Conservation (phyloP, 176 grass and related monocot species). For the Carex pumila region DNA sequence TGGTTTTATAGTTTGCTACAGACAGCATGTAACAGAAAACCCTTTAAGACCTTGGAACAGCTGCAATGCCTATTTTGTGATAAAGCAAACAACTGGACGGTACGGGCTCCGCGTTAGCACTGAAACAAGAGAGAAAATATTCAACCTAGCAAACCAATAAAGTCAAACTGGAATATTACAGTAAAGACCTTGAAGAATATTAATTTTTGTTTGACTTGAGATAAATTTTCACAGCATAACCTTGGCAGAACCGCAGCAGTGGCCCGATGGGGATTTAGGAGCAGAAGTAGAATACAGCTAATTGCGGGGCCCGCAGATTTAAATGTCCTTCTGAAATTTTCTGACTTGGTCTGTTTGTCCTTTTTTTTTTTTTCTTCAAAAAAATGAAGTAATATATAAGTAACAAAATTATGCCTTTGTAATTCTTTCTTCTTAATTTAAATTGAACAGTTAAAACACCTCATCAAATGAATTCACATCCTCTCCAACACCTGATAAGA, state of each 20-base stretch:
- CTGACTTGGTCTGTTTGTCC: slow-evolving; percentile 1
- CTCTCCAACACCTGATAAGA: no score
- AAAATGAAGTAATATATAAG: not conserved
- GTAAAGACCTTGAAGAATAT: not conserved
- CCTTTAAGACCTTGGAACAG: not conserved
- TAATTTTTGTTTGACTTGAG: not conserved
- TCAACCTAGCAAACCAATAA: not conserved
- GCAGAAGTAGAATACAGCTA: slow-evolving; percentile 6
- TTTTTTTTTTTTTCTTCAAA: not conserved
- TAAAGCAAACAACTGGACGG: not conserved
- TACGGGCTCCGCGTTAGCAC: slow-evolving; percentile 18
- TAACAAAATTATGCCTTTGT: not conserved
- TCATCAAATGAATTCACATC: no score
- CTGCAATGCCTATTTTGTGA: not conserved
- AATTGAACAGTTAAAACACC: not conserved
- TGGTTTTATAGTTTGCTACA: not conserved
- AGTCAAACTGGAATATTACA: slow-evolving; percentile 14
- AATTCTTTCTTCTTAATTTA: not conserved
- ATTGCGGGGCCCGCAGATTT: not conserved
- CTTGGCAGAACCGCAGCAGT: not conserved
- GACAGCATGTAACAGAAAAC: not conserved
- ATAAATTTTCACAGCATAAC: not conserved
- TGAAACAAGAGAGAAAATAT: slow-evolving; percentile 6
- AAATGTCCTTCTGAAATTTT: slow-evolving; percentile 10
- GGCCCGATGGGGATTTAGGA: not conserved